These are phyloP conservation scores for Triangularia setosa DNA, from an alignment of 2,329 filamentous ascomycete species.

Conservation along the genomic window DNA sequence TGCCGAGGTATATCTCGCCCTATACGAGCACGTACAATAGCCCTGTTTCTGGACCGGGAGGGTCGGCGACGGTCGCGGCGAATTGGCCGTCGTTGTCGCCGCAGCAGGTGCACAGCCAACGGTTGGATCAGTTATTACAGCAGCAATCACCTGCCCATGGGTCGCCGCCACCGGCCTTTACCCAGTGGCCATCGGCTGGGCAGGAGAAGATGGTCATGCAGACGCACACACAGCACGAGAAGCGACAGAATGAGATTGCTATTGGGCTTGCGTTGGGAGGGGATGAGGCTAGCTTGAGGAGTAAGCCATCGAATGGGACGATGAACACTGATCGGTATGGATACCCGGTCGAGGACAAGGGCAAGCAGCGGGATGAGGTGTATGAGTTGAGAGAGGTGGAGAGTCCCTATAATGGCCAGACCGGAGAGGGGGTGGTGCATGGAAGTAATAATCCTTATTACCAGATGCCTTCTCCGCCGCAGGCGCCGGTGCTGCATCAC, in stretches of 20 bases:
- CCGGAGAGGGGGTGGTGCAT: constrained; percentile 4
- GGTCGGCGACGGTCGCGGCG: constrained; percentile 14
- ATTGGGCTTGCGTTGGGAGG: constrained; percentile 45
- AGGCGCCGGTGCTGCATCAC: constrained; percentile 43
- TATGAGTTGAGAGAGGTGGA: constrained; percentile 50
- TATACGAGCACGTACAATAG: constrained; percentile 59
- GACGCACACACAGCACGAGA: constrained; percentile 27
- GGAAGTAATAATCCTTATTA: constrained; percentile 11
- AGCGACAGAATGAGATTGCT: constrained; percentile 27
- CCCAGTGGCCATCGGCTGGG: constrained; percentile 25
- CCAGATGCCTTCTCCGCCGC: constrained; percentile 25
- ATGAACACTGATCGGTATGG: constrained; percentile 22
- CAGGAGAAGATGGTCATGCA: constrained; percentile 30
- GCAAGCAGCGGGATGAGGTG: constrained; percentile 38
- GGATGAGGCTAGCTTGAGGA: constrained; percentile 32
- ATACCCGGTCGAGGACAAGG: constrained; percentile 34
- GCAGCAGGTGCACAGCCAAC: constrained; percentile 20
- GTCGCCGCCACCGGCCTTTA: constrained; percentile 21
- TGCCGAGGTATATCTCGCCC: constrained; percentile 52
- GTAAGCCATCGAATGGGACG: constrained; percentile 28
- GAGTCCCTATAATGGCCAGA: constrained; percentile 28
- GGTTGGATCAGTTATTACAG: constrained; percentile 26
- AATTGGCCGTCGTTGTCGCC: constrained; percentile 24
- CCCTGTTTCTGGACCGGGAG: constrained; percentile 46
- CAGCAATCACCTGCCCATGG: constrained; percentile 18